Evolutionary conservation across 2,329 filamentous ascomycete genomes (phyloP).

Genomic region (Hypoxylon sp.): DNA sequence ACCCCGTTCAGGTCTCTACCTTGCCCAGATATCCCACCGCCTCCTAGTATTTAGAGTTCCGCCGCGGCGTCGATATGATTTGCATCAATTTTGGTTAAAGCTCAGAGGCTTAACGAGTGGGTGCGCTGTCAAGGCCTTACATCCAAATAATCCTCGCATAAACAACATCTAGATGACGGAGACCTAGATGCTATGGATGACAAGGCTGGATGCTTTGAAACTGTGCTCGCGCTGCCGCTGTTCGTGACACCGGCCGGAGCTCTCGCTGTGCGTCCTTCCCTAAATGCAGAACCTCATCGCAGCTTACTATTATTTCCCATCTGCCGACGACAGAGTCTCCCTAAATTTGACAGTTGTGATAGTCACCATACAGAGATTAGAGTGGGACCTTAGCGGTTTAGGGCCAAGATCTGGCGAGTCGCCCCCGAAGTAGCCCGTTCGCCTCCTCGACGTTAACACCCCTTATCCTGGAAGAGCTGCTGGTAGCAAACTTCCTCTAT

Average conservation of each 20-base stretch:
- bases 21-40: neutral
- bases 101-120: neutral
- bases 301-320: neutral
- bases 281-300: neutral
- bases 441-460: neutral
- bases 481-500: neutral
- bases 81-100: too few species aligned
- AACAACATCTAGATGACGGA: neutral
- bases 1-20: neutral
- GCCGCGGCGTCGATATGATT: constrained; percentile 1
- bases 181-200: neutral
- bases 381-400: neutral
- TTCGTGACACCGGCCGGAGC: neutral
- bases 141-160: neutral
- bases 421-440: neutral
- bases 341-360: neutral
- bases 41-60: neutral
- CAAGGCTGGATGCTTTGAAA: neutral
- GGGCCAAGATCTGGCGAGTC: neutral
- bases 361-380: neutral
- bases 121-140: neutral
- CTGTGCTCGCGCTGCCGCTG: neutral
- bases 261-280: neutral
- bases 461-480: neutral
- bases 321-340: neutral